Evolutionary conservation across 768 basidiomycete species (phyloP).

Genomic region (Cystobasidium onofrii): DNA sequence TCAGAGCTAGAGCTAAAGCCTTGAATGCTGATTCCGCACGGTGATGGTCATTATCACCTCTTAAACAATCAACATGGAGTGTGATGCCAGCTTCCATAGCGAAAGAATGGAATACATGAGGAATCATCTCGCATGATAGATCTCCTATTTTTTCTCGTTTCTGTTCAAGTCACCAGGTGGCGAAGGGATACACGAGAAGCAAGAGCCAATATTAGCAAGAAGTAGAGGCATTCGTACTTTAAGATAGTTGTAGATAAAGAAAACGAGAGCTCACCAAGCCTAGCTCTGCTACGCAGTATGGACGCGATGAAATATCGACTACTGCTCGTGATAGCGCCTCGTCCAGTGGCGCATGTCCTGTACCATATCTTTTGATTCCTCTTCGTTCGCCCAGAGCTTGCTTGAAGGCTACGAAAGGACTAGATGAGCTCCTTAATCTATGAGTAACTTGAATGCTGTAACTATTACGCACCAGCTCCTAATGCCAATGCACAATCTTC

Average conservation of each 20-base stretch:
- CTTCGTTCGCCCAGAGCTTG: slow-evolving; percentile 86
- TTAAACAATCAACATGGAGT: slow-evolving; percentile 83
- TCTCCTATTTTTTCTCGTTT: slow-evolving; percentile 89
- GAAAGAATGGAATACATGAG: slow-evolving; percentile 94
- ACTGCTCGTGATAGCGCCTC: slow-evolving; percentile 94
- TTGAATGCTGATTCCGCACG: slow-evolving; percentile 97
- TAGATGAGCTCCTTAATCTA: slow-evolving; percentile 42
- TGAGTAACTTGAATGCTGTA: neutral
- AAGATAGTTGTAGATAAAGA: neutral
- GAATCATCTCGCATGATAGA: slow-evolving; percentile 87
- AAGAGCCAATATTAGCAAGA: too few species aligned
- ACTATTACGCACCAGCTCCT: slow-evolving; percentile 42
- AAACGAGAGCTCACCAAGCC: slow-evolving; percentile 51
- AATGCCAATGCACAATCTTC: slow-evolving; percentile 61
- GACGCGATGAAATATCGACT: slow-evolving; percentile 95
- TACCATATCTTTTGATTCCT: slow-evolving; percentile 90
- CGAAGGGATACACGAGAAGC: too few species aligned
- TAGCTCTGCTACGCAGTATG: slow-evolving; percentile 87
- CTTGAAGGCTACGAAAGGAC: slow-evolving; percentile 66
- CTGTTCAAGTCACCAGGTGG: too few species aligned
- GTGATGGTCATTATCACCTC: slow-evolving; percentile 97
- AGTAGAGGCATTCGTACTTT: too few species aligned
- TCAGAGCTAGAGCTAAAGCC: slow-evolving; percentile 86
- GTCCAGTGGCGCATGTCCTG: slow-evolving; percentile 91
- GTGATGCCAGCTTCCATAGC: slow-evolving; percentile 93